Conservation (phyloP, 2,329 filamentous ascomycete species). For the Nigrospora oryzae region DNA sequence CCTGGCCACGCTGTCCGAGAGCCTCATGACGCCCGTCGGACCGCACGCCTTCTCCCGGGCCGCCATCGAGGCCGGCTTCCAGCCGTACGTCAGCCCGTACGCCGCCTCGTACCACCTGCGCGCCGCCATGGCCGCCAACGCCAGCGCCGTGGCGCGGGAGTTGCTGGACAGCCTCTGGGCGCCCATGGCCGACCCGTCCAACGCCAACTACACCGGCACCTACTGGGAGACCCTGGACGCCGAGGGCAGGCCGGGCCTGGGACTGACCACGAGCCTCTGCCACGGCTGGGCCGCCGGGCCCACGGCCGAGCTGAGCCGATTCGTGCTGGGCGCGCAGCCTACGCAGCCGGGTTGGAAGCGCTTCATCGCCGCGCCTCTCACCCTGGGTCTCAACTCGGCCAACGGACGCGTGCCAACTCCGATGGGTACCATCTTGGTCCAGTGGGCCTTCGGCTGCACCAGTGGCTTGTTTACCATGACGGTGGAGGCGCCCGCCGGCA, state of each 20-base stretch:
- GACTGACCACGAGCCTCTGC: constrained; percentile 18
- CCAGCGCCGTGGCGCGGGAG: constrained; percentile 2
- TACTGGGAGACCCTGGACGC: constrained; percentile 21
- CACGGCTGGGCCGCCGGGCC: constrained; percentile 24
- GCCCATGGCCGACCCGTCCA: constrained; percentile 15
- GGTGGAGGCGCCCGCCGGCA: constrained; percentile 2
- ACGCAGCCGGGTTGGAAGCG: constrained; percentile 10
- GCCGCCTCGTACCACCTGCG: constrained; percentile 21
- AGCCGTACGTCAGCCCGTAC: constrained; percentile 8
- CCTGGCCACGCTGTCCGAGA: constrained; percentile 8
- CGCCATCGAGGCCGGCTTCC: not conserved
- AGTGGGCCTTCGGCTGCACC: not conserved
- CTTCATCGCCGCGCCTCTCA: constrained; percentile 11
- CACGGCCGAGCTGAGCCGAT: constrained; percentile 19
- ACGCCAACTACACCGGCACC: constrained; percentile 17
- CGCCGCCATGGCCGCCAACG: constrained; percentile 12
- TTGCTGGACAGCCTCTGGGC: constrained; percentile 14
- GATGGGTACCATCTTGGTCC: not conserved
- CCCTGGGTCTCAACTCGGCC: constrained; percentile 10
- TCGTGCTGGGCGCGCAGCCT: constrained; percentile 17
- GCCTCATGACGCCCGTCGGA: constrained; percentile 7
- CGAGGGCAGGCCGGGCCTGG: constrained; percentile 15
- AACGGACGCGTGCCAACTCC: not conserved
- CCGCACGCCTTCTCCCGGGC: constrained; percentile 2
- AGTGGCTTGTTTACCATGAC: constrained; percentile 2